Conservation (phyloP, 2,329 filamentous ascomycete genomes). For the Xylaria digitata region DNA sequence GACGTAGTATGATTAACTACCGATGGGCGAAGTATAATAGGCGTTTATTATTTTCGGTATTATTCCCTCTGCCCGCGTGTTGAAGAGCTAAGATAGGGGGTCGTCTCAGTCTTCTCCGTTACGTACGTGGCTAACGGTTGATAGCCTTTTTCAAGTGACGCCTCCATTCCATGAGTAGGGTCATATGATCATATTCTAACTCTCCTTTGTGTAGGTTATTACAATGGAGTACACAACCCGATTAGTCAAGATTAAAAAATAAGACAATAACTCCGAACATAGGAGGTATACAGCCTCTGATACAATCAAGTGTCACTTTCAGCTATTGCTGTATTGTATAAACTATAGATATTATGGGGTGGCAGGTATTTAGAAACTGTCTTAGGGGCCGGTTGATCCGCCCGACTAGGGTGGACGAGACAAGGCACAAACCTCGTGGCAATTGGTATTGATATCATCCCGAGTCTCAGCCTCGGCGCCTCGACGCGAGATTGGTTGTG, state of each 20-base stretch:
- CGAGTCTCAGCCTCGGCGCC: slow-evolving; percentile 37
- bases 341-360: neutral
- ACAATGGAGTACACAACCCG: neutral
- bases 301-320: neutral
- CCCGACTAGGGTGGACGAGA: slow-evolving; percentile 9
- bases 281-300: slow-evolving; percentile 9
- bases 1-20: slow-evolving; percentile 9
- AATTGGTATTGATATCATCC: slow-evolving; percentile 18
- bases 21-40: slow-evolving; percentile 11
- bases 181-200: slow-evolving; percentile 14
- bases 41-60: slow-evolving; percentile 1
- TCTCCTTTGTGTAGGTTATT: neutral
- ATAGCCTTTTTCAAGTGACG: slow-evolving; percentile 1
- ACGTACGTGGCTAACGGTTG: slow-evolving; percentile 16
- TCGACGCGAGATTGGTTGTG: slow-evolving; percentile 10
- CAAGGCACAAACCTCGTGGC: slow-evolving; percentile 25
- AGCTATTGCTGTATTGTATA: neutral
- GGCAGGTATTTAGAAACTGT: neutral
- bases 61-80: slow-evolving; percentile 18
- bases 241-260: neutral
- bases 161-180: neutral
- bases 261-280: neutral
- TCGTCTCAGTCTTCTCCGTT: slow-evolving; percentile 18
- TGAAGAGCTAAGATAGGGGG: slow-evolving; percentile 18
- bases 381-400: slow-evolving; percentile 1